phyloP scores from a whole-genome alignment of 2,329 filamentous ascomycete species.

The Fusarium sp. region DNA sequence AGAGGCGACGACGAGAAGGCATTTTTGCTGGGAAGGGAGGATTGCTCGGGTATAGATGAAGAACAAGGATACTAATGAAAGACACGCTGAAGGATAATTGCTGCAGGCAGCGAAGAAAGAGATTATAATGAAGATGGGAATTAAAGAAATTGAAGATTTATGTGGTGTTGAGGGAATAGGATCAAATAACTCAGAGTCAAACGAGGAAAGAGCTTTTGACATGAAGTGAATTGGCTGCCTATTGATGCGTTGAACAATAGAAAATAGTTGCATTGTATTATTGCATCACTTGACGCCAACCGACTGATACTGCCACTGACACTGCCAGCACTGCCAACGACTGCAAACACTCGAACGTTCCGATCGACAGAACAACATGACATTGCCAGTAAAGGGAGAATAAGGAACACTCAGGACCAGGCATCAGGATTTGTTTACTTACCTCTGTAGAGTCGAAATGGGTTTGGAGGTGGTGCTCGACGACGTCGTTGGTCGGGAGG shows the following conservation, averaged over 20 bases:
- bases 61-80: neutral
- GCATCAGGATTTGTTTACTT: slow-evolving; percentile 38
- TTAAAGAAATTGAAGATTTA: slow-evolving; percentile 1
- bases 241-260: slow-evolving; percentile 1
- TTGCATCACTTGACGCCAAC: slow-evolving; percentile 26
- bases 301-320: slow-evolving; percentile 1
- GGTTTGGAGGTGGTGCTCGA: slow-evolving; percentile 52
- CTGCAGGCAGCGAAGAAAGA: neutral
- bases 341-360: slow-evolving; percentile 16
- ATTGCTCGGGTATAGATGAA: neutral
- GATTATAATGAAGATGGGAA: neutral
- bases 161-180: neutral
- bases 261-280: neutral
- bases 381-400: neutral
- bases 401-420: neutral
- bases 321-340: slow-evolving; percentile 8
- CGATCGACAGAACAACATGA: neutral
- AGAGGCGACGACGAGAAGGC: slow-evolving; percentile 24
- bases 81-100: neutral
- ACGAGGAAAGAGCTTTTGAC: neutral
- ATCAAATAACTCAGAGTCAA: neutral
- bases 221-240: neutral
- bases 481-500: slow-evolving; percentile 44
- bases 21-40: slow-evolving; percentile 22
- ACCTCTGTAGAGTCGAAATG: slow-evolving; percentile 56